Percentiles rank a stretch among this genome's conserved stretches.
Conservation (phyloP, 805 yeast genomes). For the Yarrowia sp. region DNA sequence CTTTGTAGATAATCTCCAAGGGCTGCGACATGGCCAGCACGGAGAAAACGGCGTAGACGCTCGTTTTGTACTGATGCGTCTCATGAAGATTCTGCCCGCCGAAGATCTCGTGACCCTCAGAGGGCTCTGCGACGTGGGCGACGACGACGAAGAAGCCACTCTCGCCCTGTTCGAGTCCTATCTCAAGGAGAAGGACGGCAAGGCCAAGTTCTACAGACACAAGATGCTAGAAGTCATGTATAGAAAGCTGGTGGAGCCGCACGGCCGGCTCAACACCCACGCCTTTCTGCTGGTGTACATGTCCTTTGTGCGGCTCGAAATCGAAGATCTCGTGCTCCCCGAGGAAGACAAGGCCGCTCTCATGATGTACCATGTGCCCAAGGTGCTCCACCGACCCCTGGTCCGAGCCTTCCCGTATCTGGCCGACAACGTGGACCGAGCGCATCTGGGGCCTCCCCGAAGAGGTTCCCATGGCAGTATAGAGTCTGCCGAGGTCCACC, state of each 20-base stretch:
- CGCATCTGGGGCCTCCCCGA: constrained; percentile 30
- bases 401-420: constrained; percentile 2
- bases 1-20: constrained; percentile 35
- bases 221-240: constrained; percentile 27
- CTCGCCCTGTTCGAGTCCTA: constrained; percentile 29
- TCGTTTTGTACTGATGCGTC: constrained; percentile 32
- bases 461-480: constrained; percentile 26
- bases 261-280: constrained; percentile 26
- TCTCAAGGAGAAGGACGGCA: constrained; percentile 30
- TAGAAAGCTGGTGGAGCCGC: constrained; percentile 34
- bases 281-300: constrained; percentile 33
- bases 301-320: constrained; percentile 33
- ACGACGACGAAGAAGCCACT: constrained; percentile 30
- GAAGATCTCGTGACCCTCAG: constrained; percentile 29
- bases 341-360: constrained; percentile 26
- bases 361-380: constrained; percentile 24
- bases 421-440: constrained; percentile 27
- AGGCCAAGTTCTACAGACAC: constrained; percentile 28
- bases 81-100: constrained; percentile 31
- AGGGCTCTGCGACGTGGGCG: constrained; percentile 25
- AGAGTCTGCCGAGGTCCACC: constrained; percentile 25
- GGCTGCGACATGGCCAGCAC: constrained; percentile 18
- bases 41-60: constrained; percentile 14
- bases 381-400: constrained; percentile 21
- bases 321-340: constrained; percentile 22